Evolutionary conservation across 768 basidiomycete genomes (phyloP).

Genomic region (Rhizopogon sp.): DNA sequence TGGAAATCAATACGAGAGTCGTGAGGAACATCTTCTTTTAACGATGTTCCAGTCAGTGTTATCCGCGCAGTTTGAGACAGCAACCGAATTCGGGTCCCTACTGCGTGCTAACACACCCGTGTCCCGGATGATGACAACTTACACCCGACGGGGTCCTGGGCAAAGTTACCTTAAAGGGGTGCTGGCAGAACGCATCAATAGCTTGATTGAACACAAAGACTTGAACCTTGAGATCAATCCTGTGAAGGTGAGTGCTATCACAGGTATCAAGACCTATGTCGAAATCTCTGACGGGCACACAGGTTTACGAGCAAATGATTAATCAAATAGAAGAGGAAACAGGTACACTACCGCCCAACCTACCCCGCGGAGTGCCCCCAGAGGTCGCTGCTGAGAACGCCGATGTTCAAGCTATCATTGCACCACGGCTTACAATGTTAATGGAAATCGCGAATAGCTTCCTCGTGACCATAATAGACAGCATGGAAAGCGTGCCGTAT

Average conservation of each 20-base stretch:
- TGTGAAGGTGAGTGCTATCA: slow-evolving; percentile 63
- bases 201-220: slow-evolving; percentile 98
- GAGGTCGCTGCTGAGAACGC: slow-evolving; percentile 91
- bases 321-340: slow-evolving; percentile 98
- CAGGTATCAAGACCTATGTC: not conserved
- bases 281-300: not conserved
- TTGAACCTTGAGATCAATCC: slow-evolving; percentile 99
- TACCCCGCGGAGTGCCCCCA: slow-evolving; percentile 90
- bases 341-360: slow-evolving; percentile 82
- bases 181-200: slow-evolving; percentile 96
- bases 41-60: slow-evolving; percentile 99
- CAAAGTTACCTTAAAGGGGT: slow-evolving; percentile 98
- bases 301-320: slow-evolving; percentile 99
- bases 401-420: slow-evolving; percentile 98
- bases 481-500: slow-evolving; percentile 97
- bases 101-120: slow-evolving; percentile 98
- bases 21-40: slow-evolving; percentile 95
- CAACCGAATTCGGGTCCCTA: slow-evolving; percentile 97
- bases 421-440: slow-evolving; percentile 94
- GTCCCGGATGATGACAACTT: slow-evolving; percentile 99
- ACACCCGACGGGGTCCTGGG: slow-evolving; percentile 96
- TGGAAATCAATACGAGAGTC: slow-evolving; percentile 97
- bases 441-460: slow-evolving; percentile 99
- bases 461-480: slow-evolving; percentile 95
- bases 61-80: slow-evolving; percentile 98